A percentile compares a stretch with the other conserved stretches of the same genome.
Conservation (phyloP, 306 rosid genomes). For the Vigna trinervia region DNA sequence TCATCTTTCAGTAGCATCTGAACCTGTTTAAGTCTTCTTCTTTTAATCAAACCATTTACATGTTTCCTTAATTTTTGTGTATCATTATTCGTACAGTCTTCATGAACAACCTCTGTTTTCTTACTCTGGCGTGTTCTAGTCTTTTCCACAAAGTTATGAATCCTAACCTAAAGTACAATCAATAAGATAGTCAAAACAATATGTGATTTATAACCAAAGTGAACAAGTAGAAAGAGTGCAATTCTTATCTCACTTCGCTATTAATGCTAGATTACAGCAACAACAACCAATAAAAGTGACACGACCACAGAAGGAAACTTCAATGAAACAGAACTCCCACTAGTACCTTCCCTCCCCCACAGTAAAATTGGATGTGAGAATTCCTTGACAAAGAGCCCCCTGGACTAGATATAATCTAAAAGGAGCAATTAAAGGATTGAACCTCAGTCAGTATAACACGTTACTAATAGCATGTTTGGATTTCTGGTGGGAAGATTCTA, state of each 20-base stretch:
- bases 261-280: slow-evolving; percentile 3
- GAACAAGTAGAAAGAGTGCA: slow-evolving; percentile 18
- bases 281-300: slow-evolving; percentile 15
- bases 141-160: slow-evolving; percentile 71
- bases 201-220: slow-evolving; percentile 14
- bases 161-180: slow-evolving; percentile 60
- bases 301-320: slow-evolving; percentile 26
- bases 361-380: background rate
- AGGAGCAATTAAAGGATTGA: slow-evolving; percentile 1
- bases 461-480: background rate
- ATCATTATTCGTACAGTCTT: slow-evolving; percentile 58
- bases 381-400: slow-evolving; percentile 19
- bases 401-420: background rate
- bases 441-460: background rate
- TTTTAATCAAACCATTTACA: slow-evolving; percentile 66
- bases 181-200: slow-evolving; percentile 26
- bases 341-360: background rate
- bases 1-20: slow-evolving; percentile 69
- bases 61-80: slow-evolving; percentile 66
- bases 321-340: background rate
- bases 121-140: slow-evolving; percentile 52
- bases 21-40: slow-evolving; percentile 59
- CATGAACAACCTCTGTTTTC: slow-evolving; percentile 49
- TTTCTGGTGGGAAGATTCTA: no score
- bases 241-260: background rate